Evolutionary conservation across 305 asterid genomes (phyloP), one percentile per base, ranked within the genome.

Genomic region (Coffea humblotiana): DNA sequence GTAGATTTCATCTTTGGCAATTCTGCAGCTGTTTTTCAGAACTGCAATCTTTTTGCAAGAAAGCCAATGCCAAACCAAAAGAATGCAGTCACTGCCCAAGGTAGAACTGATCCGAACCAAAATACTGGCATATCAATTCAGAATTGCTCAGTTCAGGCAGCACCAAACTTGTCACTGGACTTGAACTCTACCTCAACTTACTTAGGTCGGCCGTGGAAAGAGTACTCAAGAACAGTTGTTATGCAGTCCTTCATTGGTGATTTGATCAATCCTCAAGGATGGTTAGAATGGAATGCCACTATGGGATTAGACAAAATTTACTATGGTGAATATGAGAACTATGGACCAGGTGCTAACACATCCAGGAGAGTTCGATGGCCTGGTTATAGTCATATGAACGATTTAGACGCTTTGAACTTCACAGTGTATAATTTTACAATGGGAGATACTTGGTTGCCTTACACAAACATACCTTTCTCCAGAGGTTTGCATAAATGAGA

Each of bases 1-100:
- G 83, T 89, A 0, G 92, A 89, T 73, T 89, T 87, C 84, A 87
- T 89, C 12, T 87, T 89, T 35, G 91, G 92, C 67, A 84, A 87
- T 37, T 86, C 92, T 1, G 90, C 90, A 2, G 91, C 83, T 19
- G 77, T 89, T 11, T 77, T 89, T 73, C 91, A 89, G n/a, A 80
- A 75, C 76, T 89, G 92, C 87, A 82, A 86, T 54, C 75, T 87
- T 19, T 81, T 71, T 56, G 81, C 85, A 0, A 74, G 90, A 18
- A 78, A 74, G 4, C 89, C 89, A 21, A 25, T 89, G 77, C 82
- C 83, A 0, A 60, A 81, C 66, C 90, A 89, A n/a, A 84, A 78
- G 15, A 81, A 84, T 3, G 81, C 88, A 29, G 60, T 89, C 58
- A 89, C 90, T 2, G 92, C 92, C 1, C 92, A 89, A 43, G 89